Base-by-base conservation (phyloP, 2,329 filamentous ascomycete genomes). In the Aspergillus melleus region DNA sequence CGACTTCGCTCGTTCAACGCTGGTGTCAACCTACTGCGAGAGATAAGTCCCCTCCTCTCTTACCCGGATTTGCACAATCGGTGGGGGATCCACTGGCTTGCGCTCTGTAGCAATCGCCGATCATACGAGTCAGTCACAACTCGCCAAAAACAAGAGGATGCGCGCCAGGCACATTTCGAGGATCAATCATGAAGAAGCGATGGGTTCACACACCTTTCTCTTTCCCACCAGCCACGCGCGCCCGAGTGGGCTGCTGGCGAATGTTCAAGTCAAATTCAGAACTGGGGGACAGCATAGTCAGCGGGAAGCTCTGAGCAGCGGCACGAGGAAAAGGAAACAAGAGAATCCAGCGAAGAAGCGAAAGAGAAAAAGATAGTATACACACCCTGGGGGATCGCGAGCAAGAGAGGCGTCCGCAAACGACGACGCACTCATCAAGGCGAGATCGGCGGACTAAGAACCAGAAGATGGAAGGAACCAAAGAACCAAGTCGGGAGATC, bases 51-150 rank as follows among this genome's bases (percentile, higher is more conserved):
- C 72, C 29, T 74, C 71, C 52, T 76, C 72, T 54, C 74, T 76
- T 58, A 87, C 84, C 74, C 77, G 76, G 51, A 96, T 82, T 77
- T 94, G 88, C 50, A 96, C 81, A 67, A 96, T 90, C 47, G 92
- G 92, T 12, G 92, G 92, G 54, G 78, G 92, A 73, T 96, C 92
- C 69, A 96, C 86, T 8, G 92, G 91, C 75, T 96, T 96, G 66
- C 92, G 88, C 70, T 91, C 90, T 90, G 72, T 6, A 58, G 54
- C 29, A 56, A 49, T 52, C 55, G 30, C 47, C 29, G 26, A 56
- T 39, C 39, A 32, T 26, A 42, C 51, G 44, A 52, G 62, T 70
- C 56, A 64, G 55, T 62, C 29, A 53, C 52, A 53, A 49, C 29
- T 57, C 42, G 20, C 54, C 61, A 54, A 26, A 52, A 16, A 42